Evolutionary conservation across 805 yeast species (phyloP).

Genomic region (Suhomyces vadensis): DNA sequence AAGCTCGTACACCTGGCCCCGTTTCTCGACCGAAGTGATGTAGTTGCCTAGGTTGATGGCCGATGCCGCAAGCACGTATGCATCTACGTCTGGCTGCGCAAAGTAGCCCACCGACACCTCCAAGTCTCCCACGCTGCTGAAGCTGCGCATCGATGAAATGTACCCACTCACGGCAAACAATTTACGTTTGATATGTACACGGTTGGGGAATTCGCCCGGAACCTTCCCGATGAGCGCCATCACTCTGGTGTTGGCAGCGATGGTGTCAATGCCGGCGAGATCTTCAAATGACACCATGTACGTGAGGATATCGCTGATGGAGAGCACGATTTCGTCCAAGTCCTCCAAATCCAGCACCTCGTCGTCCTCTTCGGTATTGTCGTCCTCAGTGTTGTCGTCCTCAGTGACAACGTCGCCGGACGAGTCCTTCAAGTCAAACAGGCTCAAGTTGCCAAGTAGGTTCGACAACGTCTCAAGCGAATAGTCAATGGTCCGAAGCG

Average conservation of each 20-base stretch:
- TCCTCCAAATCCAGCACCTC: conserved; percentile 7
- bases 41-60: conserved; percentile 40
- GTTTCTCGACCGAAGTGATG: conserved; percentile 22
- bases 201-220: conserved; percentile 6
- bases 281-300: conserved; percentile 7
- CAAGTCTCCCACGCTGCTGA: conserved; percentile 23
- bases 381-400: neutral
- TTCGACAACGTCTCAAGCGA: neutral
- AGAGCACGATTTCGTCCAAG: conserved; percentile 5
- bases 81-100: conserved; percentile 13
- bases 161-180: conserved; percentile 38
- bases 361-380: conserved; percentile 1
- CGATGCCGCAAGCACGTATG: conserved; percentile 31
- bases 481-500: conserved; percentile 1
- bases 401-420: no score
- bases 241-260: conserved; percentile 6
- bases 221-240: conserved; percentile 4
- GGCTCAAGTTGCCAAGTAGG: neutral
- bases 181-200: conserved; percentile 22
- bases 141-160: conserved; percentile 33
- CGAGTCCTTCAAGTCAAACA: conserved; percentile 2
- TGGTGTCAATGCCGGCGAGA: neutral
- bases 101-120: conserved; percentile 16
- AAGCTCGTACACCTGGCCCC: conserved; percentile 13
- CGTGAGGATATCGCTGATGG: conserved; percentile 3